Conservation (phyloP, 441 rosid genomes). For the Bocquillonia castaneifolia region DNA sequence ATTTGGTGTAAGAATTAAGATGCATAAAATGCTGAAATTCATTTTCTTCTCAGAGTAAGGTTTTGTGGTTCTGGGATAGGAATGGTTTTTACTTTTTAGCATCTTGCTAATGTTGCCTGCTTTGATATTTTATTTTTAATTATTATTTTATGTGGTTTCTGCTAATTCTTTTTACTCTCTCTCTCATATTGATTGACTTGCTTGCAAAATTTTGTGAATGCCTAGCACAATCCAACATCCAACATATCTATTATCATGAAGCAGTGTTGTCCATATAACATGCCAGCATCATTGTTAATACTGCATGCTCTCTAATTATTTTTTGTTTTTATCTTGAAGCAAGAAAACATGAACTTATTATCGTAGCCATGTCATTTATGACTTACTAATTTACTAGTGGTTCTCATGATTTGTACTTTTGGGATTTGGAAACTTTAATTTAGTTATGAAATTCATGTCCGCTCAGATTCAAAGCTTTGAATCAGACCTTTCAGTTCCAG, state of each 20-base stretch:
- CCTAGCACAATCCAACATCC: background rate
- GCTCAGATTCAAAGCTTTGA: slow-evolving; percentile 89
- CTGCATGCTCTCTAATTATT: background rate
- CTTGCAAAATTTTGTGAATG: background rate
- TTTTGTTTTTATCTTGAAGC: background rate
- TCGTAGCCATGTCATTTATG: background rate
- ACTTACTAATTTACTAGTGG: background rate
- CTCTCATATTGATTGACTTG: background rate
- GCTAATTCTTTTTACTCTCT: background rate
- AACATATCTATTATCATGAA: too few relatives aligned
- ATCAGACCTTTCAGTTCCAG: slow-evolving; percentile 71
- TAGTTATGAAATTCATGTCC: slow-evolving; percentile 13
- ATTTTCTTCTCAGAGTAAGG: background rate
- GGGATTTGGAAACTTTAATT: background rate
- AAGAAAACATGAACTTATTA: background rate
- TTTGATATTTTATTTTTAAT: background rate
- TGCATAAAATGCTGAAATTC: background rate
- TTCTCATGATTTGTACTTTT: background rate
- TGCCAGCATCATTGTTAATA: background rate
- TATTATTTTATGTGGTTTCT: background rate
- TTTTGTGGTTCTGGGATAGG: background rate
- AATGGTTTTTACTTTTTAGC: background rate
- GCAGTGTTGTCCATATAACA: background rate
- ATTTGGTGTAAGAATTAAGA: background rate
- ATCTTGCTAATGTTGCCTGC: background rate